These are phyloP conservation scores for Aspergillus indologenus DNA, from an alignment of 495 filamentous ascomycete genomes.

Conservation along the genomic window DNA sequence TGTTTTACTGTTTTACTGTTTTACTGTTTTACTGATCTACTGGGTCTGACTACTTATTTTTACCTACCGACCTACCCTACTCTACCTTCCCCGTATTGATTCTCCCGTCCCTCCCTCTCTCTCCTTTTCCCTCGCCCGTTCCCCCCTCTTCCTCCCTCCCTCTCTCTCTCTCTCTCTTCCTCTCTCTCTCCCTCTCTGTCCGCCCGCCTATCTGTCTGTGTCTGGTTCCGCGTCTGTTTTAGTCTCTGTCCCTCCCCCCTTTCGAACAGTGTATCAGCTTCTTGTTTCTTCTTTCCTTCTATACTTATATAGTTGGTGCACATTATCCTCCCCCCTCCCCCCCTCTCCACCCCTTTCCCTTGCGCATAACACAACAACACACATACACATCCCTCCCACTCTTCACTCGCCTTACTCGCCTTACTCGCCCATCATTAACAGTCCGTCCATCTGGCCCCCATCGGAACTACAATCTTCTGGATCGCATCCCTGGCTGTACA, in stretches of 20 bases:
- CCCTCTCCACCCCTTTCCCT: neutral
- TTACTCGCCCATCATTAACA: conserved; percentile 5
- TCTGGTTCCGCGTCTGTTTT: too few relatives aligned
- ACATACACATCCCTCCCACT: conserved; percentile 7
- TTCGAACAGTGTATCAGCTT: neutral
- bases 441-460: conserved; percentile 2
- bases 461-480: conserved; percentile 10
- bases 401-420: conserved; percentile 6
- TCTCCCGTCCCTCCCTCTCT: neutral
- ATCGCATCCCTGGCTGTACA: conserved; percentile 19
- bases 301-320: neutral
- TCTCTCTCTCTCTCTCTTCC: conserved; percentile 15
- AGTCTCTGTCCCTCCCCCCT: neutral
- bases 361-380: conserved; percentile 2
- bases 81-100: conserved; percentile 4
- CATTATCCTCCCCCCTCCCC: neutral
- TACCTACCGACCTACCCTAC: conserved; percentile 11
- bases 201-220: conserved; percentile 5
- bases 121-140: neutral
- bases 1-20: too few relatives aligned
- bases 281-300: conserved; percentile 6
- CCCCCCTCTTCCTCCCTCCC: conserved; percentile 3
- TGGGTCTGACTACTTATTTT: conserved; percentile 12
- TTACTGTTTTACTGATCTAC: too few relatives aligned
- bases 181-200: conserved; percentile 21